These are phyloP conservation scores for Lipomyces sp. DNA, from an alignment of 805 yeast genomes.

Conservation along the genomic window DNA sequence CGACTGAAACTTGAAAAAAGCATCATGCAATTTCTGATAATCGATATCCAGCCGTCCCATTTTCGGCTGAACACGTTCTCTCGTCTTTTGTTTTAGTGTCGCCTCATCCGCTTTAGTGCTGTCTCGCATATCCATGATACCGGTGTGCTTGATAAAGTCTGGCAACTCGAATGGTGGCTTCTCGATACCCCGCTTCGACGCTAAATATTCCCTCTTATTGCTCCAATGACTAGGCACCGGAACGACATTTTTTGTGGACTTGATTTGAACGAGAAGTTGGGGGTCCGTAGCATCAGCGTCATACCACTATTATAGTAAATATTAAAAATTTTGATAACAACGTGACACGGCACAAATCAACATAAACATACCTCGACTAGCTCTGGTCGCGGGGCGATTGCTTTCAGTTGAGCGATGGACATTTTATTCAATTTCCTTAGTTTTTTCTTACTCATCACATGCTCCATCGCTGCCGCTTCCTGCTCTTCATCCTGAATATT, in stretches of 20 bases:
- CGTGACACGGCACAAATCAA: not conserved
- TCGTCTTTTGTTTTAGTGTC: constrained; percentile 69
- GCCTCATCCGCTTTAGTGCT: constrained; percentile 50
- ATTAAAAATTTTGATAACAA: not conserved
- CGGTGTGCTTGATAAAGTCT: constrained; percentile 75
- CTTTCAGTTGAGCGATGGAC: constrained; percentile 70
- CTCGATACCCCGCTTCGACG: constrained; percentile 67
- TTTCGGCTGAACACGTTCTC: constrained; percentile 88
- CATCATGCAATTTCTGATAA: constrained; percentile 77
- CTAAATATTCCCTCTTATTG: constrained; percentile 71
- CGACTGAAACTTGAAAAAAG: constrained; percentile 80
- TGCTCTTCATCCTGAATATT: constrained; percentile 42
- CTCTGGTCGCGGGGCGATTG: constrained; percentile 65
- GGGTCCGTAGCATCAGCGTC: constrained; percentile 90
- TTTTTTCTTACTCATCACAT: constrained; percentile 54
- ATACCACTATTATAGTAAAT: constrained; percentile 54
- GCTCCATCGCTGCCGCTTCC: constrained; percentile 35
- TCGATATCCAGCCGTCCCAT: constrained; percentile 86
- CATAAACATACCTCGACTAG: constrained; percentile 56
- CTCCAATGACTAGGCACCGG: constrained; percentile 89
- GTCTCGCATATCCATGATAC: constrained; percentile 84
- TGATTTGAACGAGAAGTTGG: constrained; percentile 62
- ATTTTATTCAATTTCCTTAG: constrained; percentile 57
- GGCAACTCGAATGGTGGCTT: constrained; percentile 79
- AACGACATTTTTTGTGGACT: constrained; percentile 66